Conservation (phyloP, 2,329 filamentous ascomycete genomes). For the Cercospora sojina region DNA sequence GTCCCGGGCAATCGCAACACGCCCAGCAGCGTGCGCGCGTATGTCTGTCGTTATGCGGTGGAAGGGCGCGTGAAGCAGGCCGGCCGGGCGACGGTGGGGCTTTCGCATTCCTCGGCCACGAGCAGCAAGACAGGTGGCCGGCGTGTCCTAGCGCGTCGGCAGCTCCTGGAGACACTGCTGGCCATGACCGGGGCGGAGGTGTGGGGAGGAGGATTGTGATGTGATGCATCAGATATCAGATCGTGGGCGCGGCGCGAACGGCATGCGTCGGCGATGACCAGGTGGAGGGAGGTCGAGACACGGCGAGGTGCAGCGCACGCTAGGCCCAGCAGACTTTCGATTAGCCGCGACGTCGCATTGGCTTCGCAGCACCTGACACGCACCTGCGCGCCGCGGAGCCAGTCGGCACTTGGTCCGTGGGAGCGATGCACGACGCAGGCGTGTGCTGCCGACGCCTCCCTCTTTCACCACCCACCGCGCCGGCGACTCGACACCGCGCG, state of each 20-base stretch:
- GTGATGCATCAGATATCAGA: constrained; percentile 24
- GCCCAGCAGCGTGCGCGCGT: constrained; percentile 32
- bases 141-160: constrained; percentile 23
- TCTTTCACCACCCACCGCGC: neutral
- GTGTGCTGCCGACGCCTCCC: constrained; percentile 9
- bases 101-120: constrained; percentile 2
- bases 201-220: constrained; percentile 23
- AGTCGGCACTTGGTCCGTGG: constrained; percentile 16
- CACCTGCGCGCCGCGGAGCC: neutral
- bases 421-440: constrained; percentile 10
- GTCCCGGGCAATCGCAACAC: constrained; percentile 25
- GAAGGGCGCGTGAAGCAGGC: neutral
- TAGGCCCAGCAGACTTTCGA: neutral
- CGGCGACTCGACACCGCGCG: neutral
- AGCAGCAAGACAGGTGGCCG: constrained; percentile 15
- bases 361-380: constrained; percentile 12
- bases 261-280: constrained; percentile 24
- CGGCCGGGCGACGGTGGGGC: neutral
- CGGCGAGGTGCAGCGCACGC: neutral
- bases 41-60: constrained; percentile 17
- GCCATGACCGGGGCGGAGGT: neutral
- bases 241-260: constrained; percentile 6
- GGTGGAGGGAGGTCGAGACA: constrained; percentile 9
- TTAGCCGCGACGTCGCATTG: constrained; percentile 10
- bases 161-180: constrained; percentile 5